Evolutionary conservation across 352 stramenopile genomes (phyloP), one percentile per base, ranked within the genome.

Genomic region (Globisporangium acanthophoron): DNA sequence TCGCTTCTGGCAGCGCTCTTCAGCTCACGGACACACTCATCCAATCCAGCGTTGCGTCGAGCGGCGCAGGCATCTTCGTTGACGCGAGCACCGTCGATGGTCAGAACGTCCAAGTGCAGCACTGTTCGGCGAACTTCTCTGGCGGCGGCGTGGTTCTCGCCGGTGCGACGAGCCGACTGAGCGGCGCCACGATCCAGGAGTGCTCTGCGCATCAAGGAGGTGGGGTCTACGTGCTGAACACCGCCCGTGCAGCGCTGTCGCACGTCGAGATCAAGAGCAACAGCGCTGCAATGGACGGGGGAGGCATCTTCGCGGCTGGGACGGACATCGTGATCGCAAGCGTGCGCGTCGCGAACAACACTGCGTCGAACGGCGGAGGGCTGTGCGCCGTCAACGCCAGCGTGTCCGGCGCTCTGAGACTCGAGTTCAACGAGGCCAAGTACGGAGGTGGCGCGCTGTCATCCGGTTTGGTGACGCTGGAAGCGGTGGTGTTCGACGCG

Each of bases 61-160:
- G 50, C 33, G 73, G 70, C 12, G 67, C 51, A 39, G 73, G 61
- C 3, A 56, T 76, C n/a, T 76, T 67, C 35, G 58, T 78, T 9
- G 52, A 74, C 33, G 51, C 58, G 1, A 82, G 73, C 18, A 52
- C 52, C 20, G 5, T 78, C 3, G 27, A 52, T 15, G 65, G 64
- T 6, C 7, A 35, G 20, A 39, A 56, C 21, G 13, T 33, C 3
- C 12, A 16, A 1, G 15, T 69, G n/a, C 66, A 44, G 43, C 50
- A 58, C 3, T 67, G 66, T 11, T 33, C 16, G 24, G 73, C 73
- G 5, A n/a, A 16, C 3, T 3, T 21, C 21, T 56, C 43, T 16
- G 73, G 62, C 7, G 73, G 73, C 21, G 73, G 70, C 1, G 46
- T 74, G 3, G 75, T 59, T 27, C 43, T 82, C 12, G 44, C n/a